Evolutionary conservation across 2,329 filamentous ascomycete genomes (phyloP), one percentile per base, ranked within the genome.

Genomic region (Neonectria hederae): DNA sequence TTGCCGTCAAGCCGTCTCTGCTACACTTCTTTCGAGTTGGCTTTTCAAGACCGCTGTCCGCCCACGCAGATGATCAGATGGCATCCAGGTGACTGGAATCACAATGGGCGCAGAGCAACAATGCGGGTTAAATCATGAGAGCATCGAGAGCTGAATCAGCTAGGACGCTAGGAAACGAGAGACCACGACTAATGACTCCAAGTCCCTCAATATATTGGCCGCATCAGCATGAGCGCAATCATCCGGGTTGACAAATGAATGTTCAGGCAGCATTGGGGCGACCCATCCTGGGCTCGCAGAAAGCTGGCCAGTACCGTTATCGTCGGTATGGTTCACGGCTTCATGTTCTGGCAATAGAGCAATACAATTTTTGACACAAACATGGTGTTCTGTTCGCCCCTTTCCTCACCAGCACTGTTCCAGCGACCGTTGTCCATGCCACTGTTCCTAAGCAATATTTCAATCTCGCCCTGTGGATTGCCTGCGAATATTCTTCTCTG

Each of bases 391-490:
- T 91, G 90, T 0, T 78, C 81, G 56, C 92, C 92, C 59, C 71
- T 92, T 92, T 92, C 59, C 71, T 92, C 22, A 86, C 90, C 65
- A 83, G 90, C 9, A 82, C 93, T 2, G 55, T 73, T 56, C 89
- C 91, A 0, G 89, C 91, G 0, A 90, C 90, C 24, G 83, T 94
- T 54, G 85, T 94, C 74, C 94, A 94, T 76, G 86, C 83, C 13
- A 86, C 93, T 2, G 85, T 94, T 1, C 90, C 92, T n/a, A 93
- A 92, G 70, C 94, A 94, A 83, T 92, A 89, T 77, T 82, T 84
- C 69, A 92, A 92, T 76, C 87, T 91, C 76, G 84, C 85, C 0
- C 81, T 94, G 3, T 95, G 91, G 90, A 91, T 78, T 78, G 87
- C 87, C 0, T 86, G 92, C 45, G 92, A 95, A 76, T 86, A 90